Evolutionary conservation across 2,329 filamentous ascomycete species (phyloP).

Genomic region (Aspergillus awamori): DNA sequence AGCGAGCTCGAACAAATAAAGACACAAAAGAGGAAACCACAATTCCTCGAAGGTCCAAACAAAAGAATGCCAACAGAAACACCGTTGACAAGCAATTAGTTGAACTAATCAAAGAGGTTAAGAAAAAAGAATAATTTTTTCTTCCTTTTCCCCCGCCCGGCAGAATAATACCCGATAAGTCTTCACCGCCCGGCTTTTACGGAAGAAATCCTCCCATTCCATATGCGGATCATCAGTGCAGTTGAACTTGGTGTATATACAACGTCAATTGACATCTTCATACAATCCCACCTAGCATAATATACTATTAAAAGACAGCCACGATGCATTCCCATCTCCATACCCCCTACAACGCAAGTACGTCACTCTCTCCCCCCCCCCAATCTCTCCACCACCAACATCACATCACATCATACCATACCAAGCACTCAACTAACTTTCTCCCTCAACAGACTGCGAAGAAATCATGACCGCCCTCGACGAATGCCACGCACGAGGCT

Average conservation of each 20-base stretch:
- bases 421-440: background rate
- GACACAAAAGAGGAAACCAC: background rate
- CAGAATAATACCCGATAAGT: constrained; percentile 33
- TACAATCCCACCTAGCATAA: background rate
- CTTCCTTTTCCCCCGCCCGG: constrained; percentile 31
- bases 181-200: constrained; percentile 30
- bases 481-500: constrained; percentile 90
- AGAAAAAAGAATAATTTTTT: constrained; percentile 6
- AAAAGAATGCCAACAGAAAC: background rate
- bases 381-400: no score
- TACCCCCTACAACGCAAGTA: constrained; percentile 88
- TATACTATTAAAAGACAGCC: constrained; percentile 9
- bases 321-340: constrained; percentile 97
- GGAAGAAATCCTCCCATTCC: constrained; percentile 13
- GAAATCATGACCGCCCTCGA: constrained; percentile 92
- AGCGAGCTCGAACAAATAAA: background rate
- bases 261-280: background rate
- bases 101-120: background rate
- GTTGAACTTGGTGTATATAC: no score
- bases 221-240: background rate
- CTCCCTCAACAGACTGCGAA: constrained; percentile 71
- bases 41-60: background rate
- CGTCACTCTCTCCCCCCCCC: constrained; percentile 25
- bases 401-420: no score
- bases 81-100: background rate